Base-by-base conservation (phyloP, 2,329 filamentous ascomycete species). In the Sclerotinia sclerotiorum region DNA sequence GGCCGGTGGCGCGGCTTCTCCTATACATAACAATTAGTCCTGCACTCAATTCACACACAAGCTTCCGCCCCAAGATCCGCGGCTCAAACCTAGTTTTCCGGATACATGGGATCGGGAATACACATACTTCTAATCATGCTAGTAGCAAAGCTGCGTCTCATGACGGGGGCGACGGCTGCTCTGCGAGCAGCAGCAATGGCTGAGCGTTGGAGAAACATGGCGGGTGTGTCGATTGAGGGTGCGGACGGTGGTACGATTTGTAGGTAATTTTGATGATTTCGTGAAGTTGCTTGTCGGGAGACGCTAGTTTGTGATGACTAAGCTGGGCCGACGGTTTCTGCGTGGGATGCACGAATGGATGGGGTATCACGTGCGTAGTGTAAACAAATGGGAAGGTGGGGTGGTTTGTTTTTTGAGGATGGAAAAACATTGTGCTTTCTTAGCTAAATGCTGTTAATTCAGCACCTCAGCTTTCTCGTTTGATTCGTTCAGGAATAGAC, bases 181-280 rank as follows among this genome's bases (percentile, higher is more conserved):
- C 87, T 85, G 79, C 87, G 87, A 77, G 86, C 87, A 78, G 82
- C 85, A 74, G 84, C 81, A 73, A 87, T 77, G 79, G 84, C 86
- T 77, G 87, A 83, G 79, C 87, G 87, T 83, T 88, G 85, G 79
- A 89, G 79, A 76, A 89, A 87, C 87, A 90, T 88, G 77, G 76
- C 79, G 79, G 77, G 51, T 51, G 35, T 44, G 35, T 54, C 65
- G 55, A 68, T 68, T 68, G 65, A 17, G 44, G 27, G 27, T 63
- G 67, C 72, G 64, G 62, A 49, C 51, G 49, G 51, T 67, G 62
- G 64, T 69, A 62, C 51, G 68, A 68, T 61, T 51, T 68, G 60
- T 39, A 62, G 60, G 46, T 51, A n/a, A 39, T 52, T 69, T 62
- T 39, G 48, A 35, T 24, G 58, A 27, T 55, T 68, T 68, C 51